A percentile compares a stretch with the other conserved stretches of the same genome.
Conservation (phyloP, 306 rosid genomes). For the Lathyrus oleraceus region DNA sequence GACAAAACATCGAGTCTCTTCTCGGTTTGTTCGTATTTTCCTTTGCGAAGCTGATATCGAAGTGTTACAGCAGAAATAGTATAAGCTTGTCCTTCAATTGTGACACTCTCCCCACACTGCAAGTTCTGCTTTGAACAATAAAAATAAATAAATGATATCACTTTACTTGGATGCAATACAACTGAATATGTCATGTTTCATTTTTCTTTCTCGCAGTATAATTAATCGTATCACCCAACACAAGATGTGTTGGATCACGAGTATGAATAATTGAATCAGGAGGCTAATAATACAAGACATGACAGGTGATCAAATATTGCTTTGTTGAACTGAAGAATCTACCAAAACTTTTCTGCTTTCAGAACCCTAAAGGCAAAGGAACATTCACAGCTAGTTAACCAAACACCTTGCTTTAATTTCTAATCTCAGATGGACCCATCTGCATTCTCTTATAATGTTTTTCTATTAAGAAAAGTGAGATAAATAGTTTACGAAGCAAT, state of each 20-base stretch:
- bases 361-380: constrained; percentile 22
- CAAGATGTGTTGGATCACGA: constrained; percentile 42
- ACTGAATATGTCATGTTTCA: constrained; percentile 37
- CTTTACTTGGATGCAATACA: constrained; percentile 25
- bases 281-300: constrained; percentile 34
- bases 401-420: constrained; percentile 32
- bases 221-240: constrained; percentile 33
- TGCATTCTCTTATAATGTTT: constrained; percentile 33
- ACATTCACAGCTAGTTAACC: constrained; percentile 35
- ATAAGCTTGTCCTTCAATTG: constrained; percentile 72
- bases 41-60: constrained; percentile 91
- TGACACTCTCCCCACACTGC: constrained; percentile 51
- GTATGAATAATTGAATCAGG: constrained; percentile 42
- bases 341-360: constrained; percentile 32
- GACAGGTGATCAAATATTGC: constrained; percentile 45
- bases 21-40: constrained; percentile 91
- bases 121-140: constrained; percentile 37
- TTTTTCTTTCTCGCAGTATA: constrained; percentile 37
- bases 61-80: constrained; percentile 85
- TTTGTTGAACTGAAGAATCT: constrained; percentile 35
- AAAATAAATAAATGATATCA: neutral
- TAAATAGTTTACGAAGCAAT: neutral
- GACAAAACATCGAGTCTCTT: constrained; percentile 92
- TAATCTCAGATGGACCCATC: constrained; percentile 43
- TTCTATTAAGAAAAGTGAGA: constrained; percentile 26